Evolutionary conservation across 805 yeast species (phyloP).

Genomic region (Suhomyces kilbournensis): DNA sequence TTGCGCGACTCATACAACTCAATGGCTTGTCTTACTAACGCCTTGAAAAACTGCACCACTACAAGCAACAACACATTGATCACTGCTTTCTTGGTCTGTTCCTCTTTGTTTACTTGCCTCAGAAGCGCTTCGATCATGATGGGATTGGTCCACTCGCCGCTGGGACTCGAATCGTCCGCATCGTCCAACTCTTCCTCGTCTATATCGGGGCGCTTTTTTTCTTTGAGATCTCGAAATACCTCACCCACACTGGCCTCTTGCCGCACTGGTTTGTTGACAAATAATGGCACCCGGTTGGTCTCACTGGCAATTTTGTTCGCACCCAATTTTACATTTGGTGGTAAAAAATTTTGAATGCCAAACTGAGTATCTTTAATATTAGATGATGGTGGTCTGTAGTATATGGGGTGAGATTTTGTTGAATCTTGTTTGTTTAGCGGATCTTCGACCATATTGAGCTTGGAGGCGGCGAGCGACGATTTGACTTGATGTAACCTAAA

Average conservation of each 20-base stretch:
- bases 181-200: constrained; percentile 9
- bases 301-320: neutral
- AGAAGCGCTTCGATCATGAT: constrained; percentile 43
- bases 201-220: neutral
- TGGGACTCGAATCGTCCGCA: constrained; percentile 2
- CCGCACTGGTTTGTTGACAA: neutral
- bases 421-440: neutral
- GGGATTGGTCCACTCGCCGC: constrained; percentile 40
- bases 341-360: constrained; percentile 26
- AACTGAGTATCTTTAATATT: constrained; percentile 21
- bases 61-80: constrained; percentile 25
- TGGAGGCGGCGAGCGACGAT: neutral
- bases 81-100: constrained; percentile 31
- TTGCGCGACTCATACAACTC: constrained; percentile 3
- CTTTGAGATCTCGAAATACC: neutral
- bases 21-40: neutral
- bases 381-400: constrained; percentile 31
- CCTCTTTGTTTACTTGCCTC: constrained; percentile 43
- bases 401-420: constrained; percentile 20
- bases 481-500: constrained; percentile 3
- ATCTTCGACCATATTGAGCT: neutral
- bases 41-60: constrained; percentile 22
- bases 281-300: constrained; percentile 4
- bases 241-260: neutral
- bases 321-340: constrained; percentile 16